These are phyloP conservation scores for Aspergillus vadensis DNA, from an alignment of 2,329 filamentous ascomycete genomes.

Conservation along the genomic window DNA sequence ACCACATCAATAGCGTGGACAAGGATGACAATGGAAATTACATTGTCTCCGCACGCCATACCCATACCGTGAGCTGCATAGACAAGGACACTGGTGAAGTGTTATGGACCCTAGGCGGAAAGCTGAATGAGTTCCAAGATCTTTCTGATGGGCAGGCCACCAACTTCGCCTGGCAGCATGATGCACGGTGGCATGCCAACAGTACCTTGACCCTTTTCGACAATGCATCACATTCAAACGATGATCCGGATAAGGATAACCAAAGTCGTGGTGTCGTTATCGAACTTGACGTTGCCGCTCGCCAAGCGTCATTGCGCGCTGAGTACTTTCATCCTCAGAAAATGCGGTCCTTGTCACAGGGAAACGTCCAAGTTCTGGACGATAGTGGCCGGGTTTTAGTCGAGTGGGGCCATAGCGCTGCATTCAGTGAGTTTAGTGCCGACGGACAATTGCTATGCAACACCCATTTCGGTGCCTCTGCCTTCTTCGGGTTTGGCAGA, in stretches of 20 bases:
- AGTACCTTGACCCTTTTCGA: conserved; percentile 42
- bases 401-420: conserved; percentile 54
- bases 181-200: conserved; percentile 45
- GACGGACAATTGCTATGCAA: conserved; percentile 58
- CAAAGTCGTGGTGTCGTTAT: conserved; percentile 50
- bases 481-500: conserved; percentile 33
- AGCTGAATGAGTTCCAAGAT: conserved; percentile 49
- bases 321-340: conserved; percentile 43
- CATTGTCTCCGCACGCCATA: conserved; percentile 56
- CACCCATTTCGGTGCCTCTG: conserved; percentile 48
- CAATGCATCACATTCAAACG: conserved; percentile 32
- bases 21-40: conserved; percentile 56
- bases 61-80: conserved; percentile 52
- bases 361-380: conserved; percentile 45
- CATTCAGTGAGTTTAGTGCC: conserved; percentile 53
- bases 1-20: conserved; percentile 60
- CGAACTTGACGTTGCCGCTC: conserved; percentile 39
- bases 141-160: conserved; percentile 45
- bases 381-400: conserved; percentile 50
- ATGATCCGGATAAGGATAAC: conserved; percentile 17
- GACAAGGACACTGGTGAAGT: conserved; percentile 51
- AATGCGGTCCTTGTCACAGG: conserved; percentile 44
- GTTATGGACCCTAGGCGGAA: conserved; percentile 58
- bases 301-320: conserved; percentile 44
- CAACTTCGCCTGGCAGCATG: conserved; percentile 51